phyloP scores from a whole-genome alignment of 2,329 filamentous ascomycete genomes.

The Acrodontium crateriforme region DNA sequence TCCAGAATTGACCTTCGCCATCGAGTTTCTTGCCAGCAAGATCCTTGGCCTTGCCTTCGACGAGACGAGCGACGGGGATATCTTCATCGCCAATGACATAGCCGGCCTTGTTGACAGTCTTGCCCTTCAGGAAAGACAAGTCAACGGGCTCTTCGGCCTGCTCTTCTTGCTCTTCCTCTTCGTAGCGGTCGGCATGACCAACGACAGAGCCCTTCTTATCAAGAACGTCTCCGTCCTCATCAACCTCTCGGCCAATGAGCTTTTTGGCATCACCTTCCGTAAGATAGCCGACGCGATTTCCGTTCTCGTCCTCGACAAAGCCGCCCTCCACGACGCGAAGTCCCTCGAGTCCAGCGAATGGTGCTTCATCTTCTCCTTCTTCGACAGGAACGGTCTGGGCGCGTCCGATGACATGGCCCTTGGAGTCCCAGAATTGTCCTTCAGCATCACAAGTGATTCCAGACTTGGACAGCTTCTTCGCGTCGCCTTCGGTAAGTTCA shows the following conservation, averaged over 20 bases:
- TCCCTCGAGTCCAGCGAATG: constrained; percentile 38
- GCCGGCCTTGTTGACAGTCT: constrained; percentile 36
- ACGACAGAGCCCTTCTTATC: constrained; percentile 41
- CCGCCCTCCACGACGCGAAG: constrained; percentile 37
- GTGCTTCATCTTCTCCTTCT: constrained; percentile 33
- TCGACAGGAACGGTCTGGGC: constrained; percentile 34
- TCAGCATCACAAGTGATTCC: constrained; percentile 31
- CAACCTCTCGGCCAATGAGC: constrained; percentile 35
- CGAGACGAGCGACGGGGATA: constrained; percentile 45
- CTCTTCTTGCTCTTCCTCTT: constrained; percentile 49
- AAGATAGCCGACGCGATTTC: constrained; percentile 35
- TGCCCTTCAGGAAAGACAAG: constrained; percentile 32
- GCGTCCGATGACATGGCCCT: constrained; percentile 38
- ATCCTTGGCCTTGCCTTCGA: constrained; percentile 51
- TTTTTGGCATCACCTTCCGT: constrained; percentile 38
- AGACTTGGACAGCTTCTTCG: constrained; percentile 39
- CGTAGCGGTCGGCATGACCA: constrained; percentile 39
- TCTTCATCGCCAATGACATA: constrained; percentile 37
- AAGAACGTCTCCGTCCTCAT: constrained; percentile 39
- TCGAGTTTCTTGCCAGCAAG: constrained; percentile 57
- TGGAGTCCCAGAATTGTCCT: constrained; percentile 41
- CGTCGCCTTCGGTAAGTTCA: constrained; percentile 36
- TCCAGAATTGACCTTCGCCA: constrained; percentile 57
- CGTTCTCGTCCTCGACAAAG: constrained; percentile 36
- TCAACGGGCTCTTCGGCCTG: constrained; percentile 30